Evolutionary conservation across 768 basidiomycete genomes (phyloP), one percentile per base, ranked within the genome.

Genomic region (Astraeus odoratus): DNA sequence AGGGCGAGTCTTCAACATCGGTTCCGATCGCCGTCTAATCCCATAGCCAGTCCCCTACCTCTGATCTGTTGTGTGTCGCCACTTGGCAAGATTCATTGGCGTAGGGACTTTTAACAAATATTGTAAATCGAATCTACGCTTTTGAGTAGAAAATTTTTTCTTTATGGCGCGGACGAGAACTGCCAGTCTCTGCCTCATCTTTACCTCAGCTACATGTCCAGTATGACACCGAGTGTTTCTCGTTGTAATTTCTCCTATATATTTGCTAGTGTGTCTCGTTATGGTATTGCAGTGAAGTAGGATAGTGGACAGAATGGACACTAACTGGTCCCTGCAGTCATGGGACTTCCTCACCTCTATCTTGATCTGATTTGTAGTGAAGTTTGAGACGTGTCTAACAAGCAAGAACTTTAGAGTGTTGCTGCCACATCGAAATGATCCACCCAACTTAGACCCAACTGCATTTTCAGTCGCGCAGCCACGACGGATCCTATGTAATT

Each of bases 1-100:
- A 82, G 57, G 74, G 77, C 47, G 80, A 76, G 34, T 51, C 56
- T 13, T 67, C 73, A 25, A 74, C 76, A 35, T 59, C 76, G 6
- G 61, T 73, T 31, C 59, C 70, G 9, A 67, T 72, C 39, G 51
- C 60, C 34, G 69, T 66, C 44, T 64, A 45, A 59, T 41, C 20
- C 15, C n/a, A 18, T n/a, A 27, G 8, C 15, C 39, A 29, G 39
- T 16, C 39, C n/a, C 27, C 15, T 8, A 8, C 13, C 23, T 23
- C 24, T 39, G 37, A 25, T 25, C 12, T 20, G 23, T 20, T 18
- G 22, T 18, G 6, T 19, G 37, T 18, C 9, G 20, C 37, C 24
- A 22, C 20, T 23, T 19, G n/a, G n/a, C n/a, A n/a, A n/a, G n/a
- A n/a, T n/a, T n/a, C n/a, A n/a, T n/a, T n/a, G n/a, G n/a, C n/a